phyloP scores from a whole-genome alignment of 441 rosid species.

The Croton setiger region DNA sequence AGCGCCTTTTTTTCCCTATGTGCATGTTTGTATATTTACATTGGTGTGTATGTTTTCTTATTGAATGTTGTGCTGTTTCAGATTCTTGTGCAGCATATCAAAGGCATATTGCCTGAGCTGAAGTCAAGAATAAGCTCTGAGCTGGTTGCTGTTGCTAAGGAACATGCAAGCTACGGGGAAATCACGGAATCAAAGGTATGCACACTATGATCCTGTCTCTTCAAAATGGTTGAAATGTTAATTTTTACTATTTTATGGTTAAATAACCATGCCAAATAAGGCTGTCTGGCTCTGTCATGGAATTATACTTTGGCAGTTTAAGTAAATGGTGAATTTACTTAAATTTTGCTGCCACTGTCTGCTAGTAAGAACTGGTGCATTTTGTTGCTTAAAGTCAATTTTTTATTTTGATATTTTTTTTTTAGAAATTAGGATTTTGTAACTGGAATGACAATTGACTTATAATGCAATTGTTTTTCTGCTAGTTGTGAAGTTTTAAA shows the following conservation, averaged over 20 bases:
- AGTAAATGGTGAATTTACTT: neutral
- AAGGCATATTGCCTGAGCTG: slow-evolving; percentile 73
- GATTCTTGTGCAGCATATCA: slow-evolving; percentile 91
- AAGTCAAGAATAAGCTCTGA: slow-evolving; percentile 75
- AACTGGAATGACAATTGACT: neutral
- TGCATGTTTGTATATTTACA: too few relatives aligned
- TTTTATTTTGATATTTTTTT: neutral
- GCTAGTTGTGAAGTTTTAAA: neutral
- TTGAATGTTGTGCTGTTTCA: slow-evolving; percentile 30
- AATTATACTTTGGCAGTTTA: neutral
- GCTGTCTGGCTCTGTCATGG: neutral
- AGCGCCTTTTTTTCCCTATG: neutral
- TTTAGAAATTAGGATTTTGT: neutral
- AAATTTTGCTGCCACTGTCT: neutral
- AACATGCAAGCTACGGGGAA: slow-evolving; percentile 92
- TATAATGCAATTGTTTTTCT: neutral
- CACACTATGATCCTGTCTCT: slow-evolving; percentile 1
- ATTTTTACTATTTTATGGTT: neutral
- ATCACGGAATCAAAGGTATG: slow-evolving; percentile 83
- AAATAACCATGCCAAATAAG: neutral
- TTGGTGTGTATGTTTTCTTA: slow-evolving; percentile 14
- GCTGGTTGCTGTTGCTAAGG: slow-evolving; percentile 79
- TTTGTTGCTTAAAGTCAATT: neutral
- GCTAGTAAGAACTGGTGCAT: neutral
- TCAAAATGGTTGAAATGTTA: slow-evolving; percentile 2